Evolutionary conservation across 2,329 filamentous ascomycete species (phyloP).

Genomic region (Chaetomiaceae sp.): DNA sequence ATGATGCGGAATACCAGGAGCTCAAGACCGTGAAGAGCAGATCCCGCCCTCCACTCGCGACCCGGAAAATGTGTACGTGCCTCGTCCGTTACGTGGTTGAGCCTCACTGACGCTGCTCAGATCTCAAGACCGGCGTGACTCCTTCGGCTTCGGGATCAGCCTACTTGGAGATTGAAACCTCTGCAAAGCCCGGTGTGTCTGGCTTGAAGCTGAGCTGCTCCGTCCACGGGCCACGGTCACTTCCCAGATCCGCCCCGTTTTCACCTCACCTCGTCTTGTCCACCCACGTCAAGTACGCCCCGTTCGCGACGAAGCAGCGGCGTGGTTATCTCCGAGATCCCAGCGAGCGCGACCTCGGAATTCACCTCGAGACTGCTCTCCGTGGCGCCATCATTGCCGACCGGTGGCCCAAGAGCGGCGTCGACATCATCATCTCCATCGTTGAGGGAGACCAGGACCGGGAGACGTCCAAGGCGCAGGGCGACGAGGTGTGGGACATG

Average conservation of each 20-base stretch:
- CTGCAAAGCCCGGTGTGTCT: constrained; percentile 35
- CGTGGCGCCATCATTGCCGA: constrained; percentile 88
- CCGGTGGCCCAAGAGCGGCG: constrained; percentile 95
- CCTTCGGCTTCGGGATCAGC: constrained; percentile 92
- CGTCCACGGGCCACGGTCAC: constrained; percentile 85
- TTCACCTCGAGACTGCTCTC: constrained; percentile 86
- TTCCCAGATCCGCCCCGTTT: constrained; percentile 86
- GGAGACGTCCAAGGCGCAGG: constrained; percentile 43
- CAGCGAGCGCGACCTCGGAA: constrained; percentile 81
- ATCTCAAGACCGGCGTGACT: constrained; percentile 85
- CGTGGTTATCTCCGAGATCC: constrained; percentile 83
- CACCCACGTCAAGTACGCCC: constrained; percentile 93
- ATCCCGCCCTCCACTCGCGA: constrained; percentile 60
- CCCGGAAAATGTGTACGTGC: constrained; percentile 79
- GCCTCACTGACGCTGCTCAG: constrained; percentile 42
- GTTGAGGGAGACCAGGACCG: constrained; percentile 87
- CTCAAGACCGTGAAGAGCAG: constrained; percentile 43
- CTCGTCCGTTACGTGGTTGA: background rate
- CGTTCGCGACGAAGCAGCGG: constrained; percentile 80
- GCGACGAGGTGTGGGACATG: constrained; percentile 71
- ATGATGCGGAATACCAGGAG: constrained; percentile 41
- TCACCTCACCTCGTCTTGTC: constrained; percentile 87
- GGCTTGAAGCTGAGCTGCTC: constrained; percentile 90
- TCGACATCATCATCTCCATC: constrained; percentile 91
- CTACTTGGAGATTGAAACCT: constrained; percentile 65